Conservation (phyloP, 495 filamentous ascomycete genomes). For the Podospora australis region DNA sequence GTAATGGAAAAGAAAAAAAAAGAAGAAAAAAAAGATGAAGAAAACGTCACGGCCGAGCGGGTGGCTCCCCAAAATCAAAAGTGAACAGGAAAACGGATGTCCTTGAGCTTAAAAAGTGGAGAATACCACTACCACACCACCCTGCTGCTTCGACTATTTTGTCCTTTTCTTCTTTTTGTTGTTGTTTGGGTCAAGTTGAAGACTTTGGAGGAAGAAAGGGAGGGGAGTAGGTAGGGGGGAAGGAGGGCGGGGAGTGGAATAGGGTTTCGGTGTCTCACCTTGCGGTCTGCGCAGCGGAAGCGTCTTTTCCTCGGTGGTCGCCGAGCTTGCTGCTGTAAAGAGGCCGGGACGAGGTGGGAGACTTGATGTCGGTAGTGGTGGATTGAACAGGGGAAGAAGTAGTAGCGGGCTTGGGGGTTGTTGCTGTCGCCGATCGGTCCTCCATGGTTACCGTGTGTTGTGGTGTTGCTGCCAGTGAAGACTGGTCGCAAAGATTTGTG, state of each 20-base stretch:
- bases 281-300: constrained; percentile 20
- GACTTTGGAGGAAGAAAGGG: constrained; percentile 13
- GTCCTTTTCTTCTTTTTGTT: constrained; percentile 24
- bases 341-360: constrained; percentile 19
- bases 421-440: constrained; percentile 28
- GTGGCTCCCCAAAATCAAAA: too few relatives aligned
- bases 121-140: too few relatives aligned
- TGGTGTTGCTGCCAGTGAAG: constrained; percentile 15
- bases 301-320: constrained; percentile 21
- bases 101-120: too few relatives aligned
- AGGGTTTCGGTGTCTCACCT: constrained; percentile 32
- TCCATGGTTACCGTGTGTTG: constrained; percentile 25
- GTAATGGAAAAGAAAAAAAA: constrained; percentile 4
- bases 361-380: constrained; percentile 22
- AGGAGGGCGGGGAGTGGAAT: constrained; percentile 10
- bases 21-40: constrained; percentile 1
- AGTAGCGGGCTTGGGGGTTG: constrained; percentile 13
- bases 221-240: constrained; percentile 15
- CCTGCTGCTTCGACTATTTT: too few relatives aligned
- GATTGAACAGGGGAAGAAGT: constrained; percentile 20
- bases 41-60: neutral
- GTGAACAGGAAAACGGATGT: neutral
- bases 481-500: constrained; percentile 25
- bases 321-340: constrained; percentile 33
- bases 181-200: constrained; percentile 10